Evolutionary conservation across 805 yeast genomes (phyloP).

Genomic region (baker's yeast (Saccharomyces cerevisiae)): DNA sequence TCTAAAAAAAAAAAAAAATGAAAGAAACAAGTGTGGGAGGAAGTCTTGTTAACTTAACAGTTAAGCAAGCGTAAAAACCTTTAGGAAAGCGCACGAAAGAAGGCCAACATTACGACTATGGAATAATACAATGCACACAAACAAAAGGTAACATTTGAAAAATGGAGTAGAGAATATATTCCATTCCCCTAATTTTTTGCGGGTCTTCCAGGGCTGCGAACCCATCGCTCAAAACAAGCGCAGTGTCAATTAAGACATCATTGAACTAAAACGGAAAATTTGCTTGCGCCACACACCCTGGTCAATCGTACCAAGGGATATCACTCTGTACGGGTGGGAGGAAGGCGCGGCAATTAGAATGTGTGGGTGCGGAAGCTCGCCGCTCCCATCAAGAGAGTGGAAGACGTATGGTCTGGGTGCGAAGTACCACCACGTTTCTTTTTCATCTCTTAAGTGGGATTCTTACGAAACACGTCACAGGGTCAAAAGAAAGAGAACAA

Average conservation of each 20-base stretch:
- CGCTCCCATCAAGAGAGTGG: neutral
- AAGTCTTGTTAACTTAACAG: neutral
- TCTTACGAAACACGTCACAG: neutral
- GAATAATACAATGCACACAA: neutral
- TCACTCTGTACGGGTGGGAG: neutral
- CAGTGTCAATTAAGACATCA: neutral
- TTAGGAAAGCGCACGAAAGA: neutral
- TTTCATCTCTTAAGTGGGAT: neutral
- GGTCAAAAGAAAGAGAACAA: neutral
- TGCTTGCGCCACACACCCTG: neutral
- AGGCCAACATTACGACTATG: neutral
- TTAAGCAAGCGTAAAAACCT: neutral
- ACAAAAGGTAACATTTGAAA: neutral
- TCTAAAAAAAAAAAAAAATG: neutral
- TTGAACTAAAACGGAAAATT: neutral
- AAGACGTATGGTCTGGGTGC: neutral
- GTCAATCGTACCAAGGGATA: neutral
- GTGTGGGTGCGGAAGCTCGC: slow-evolving; percentile 1
- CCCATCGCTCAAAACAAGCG: neutral
- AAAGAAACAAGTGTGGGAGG: neutral
- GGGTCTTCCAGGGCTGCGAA: neutral
- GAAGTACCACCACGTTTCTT: neutral
- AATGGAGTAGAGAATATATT: neutral
- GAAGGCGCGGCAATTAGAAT: neutral
- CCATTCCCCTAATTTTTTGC: neutral